Conservation (phyloP, 2,329 filamentous ascomycete species). For the Xylaria sp. region DNA sequence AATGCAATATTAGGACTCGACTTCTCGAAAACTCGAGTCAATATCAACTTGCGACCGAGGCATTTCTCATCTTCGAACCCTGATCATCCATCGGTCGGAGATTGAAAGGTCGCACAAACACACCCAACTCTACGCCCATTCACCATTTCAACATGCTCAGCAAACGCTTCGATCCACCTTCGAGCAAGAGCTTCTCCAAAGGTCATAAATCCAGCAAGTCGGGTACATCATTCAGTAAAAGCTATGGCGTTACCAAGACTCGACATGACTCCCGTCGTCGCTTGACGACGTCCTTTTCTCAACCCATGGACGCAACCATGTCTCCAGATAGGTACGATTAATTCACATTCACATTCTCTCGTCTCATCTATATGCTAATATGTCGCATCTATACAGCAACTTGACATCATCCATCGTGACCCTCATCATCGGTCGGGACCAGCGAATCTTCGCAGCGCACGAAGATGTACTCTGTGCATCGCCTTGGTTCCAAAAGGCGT, state of each 20-base stretch:
- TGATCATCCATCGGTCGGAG: constrained; percentile 28
- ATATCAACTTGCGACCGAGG: constrained; percentile 31
- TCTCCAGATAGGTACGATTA: constrained; percentile 57
- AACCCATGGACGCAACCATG: constrained; percentile 52
- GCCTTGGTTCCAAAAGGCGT: constrained; percentile 77
- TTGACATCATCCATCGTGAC: constrained; percentile 78
- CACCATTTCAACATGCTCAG: constrained; percentile 54
- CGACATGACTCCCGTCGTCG: constrained; percentile 64
- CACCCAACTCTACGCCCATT: constrained; percentile 41
- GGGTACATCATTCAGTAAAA: constrained; percentile 65
- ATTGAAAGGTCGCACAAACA: constrained; percentile 38
- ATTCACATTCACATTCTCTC: not conserved
- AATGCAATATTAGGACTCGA: constrained; percentile 8
- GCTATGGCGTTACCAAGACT: constrained; percentile 64
- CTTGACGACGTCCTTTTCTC: constrained; percentile 58
- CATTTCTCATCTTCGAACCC: constrained; percentile 19
- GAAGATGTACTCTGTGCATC: constrained; percentile 84
- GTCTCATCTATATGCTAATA: constrained; percentile 26
- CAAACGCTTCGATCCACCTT: constrained; percentile 57
- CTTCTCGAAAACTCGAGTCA: constrained; percentile 2
- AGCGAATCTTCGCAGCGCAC: constrained; percentile 90
- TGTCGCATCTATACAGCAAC: constrained; percentile 53
- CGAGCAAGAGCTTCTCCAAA: constrained; percentile 64
- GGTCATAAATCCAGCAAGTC: constrained; percentile 61
- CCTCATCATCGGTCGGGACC: constrained; percentile 80